Evolutionary conservation across 208 protist species (phyloP), one percentile per base, ranked within the genome.

Genomic region (Blastocrithidia nonstop): DNA sequence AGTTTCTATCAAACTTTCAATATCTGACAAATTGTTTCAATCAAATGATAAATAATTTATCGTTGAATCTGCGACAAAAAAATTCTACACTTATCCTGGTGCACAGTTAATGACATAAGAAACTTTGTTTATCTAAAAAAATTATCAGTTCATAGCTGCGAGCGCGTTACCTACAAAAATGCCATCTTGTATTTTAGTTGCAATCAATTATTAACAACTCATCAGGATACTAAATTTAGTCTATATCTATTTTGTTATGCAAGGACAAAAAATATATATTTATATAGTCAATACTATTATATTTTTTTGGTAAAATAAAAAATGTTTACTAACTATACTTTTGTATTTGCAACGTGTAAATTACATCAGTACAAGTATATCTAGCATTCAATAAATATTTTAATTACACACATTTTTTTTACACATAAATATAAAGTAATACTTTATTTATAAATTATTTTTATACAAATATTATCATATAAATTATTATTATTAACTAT

Each of bases 31-130:
- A 48, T 95, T 85, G 33, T 81, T 86, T 80, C 84, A 95, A 0
- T 75, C 85, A 45, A 94, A 95, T 0, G 88, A 84, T 15, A 95
- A 62, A 61, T 95, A 95, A 24, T 71, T 69, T 24, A 93, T 71
- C 9, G 62, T 75, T 4, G 64, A 54, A 36, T 85, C 77, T 21
- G 77, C 71, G 16, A 56, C 33, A 45, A 86, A 93, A 46, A 83
- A 73, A 54, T 93, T 76, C 7, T 60, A 61, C 4, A 89, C 59
- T 50, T 95, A 84, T 2, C 62, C 78, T 21, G 77, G 85, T 6
- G 84, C 77, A 51, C 88, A 95, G 62, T 95, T 95, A 32, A 95
- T 70, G 28, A 95, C 61, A 54, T 95, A 83, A 9, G 75, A 88
- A 43, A 95, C 87, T 50, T 95, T 95, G 53, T 95, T 95, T 61